Conservation (phyloP, 306 rosid genomes). For the Rosa chinensis region DNA sequence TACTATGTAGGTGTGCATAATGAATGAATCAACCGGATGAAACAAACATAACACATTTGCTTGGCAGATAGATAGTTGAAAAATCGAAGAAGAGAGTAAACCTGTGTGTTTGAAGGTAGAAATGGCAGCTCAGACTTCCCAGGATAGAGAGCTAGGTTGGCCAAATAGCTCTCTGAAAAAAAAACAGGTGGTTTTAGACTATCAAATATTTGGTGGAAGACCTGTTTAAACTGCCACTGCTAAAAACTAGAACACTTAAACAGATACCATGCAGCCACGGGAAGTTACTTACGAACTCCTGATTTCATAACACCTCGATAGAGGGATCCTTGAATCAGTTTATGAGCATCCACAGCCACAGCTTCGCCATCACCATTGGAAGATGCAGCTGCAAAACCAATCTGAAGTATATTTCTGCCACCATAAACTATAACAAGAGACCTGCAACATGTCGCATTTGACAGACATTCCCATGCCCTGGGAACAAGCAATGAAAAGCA, state of each 20-base stretch:
- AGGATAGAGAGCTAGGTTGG: conserved; percentile 88
- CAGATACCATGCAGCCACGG: conserved; percentile 11
- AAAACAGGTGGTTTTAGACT: conserved; percentile 14
- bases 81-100: conserved; percentile 12
- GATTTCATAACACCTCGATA: conserved; percentile 70
- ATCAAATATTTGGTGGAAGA: conserved; percentile 6
- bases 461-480: conserved; percentile 85
- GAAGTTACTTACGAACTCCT: conserved; percentile 71
- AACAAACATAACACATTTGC: background rate
- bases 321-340: conserved; percentile 70
- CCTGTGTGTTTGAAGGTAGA: conserved; percentile 93
- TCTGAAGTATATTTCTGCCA: conserved; percentile 63
- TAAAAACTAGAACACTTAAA: conserved; percentile 17
- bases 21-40: background rate
- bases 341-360: conserved; percentile 56
- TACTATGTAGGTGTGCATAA: background rate
- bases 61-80: background rate
- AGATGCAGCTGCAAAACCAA: conserved; percentile 70
- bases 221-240: conserved; percentile 13
- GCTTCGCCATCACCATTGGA: conserved; percentile 51
- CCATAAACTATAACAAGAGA: conserved; percentile 77
- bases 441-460: conserved; percentile 69
- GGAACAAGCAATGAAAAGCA: conserved; percentile 32
- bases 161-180: conserved; percentile 81
- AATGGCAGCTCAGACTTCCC: conserved; percentile 93